A percentile compares a stretch with the other conserved stretches of the same genome.
These are phyloP conservation scores for Cyberlindnera lachancei DNA, from an alignment of 805 yeast genomes.

Conservation along the genomic window DNA sequence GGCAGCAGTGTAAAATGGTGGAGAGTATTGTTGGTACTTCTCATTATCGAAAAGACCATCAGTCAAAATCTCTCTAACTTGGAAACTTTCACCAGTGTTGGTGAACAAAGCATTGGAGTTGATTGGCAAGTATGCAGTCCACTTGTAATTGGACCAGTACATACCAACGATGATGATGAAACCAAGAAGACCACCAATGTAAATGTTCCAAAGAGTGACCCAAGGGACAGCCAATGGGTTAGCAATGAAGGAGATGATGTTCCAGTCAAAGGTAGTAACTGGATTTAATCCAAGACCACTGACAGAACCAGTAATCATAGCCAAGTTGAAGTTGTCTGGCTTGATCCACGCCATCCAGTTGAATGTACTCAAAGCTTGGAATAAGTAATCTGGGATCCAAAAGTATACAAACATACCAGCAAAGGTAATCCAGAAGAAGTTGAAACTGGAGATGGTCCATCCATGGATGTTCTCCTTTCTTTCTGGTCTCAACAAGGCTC, in stretches of 20 bases:
- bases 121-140: constrained; percentile 32
- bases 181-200: constrained; percentile 28
- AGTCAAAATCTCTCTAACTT: constrained; percentile 40
- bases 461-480: constrained; percentile 26
- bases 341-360: constrained; percentile 55
- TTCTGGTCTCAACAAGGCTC: constrained; percentile 35
- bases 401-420: constrained; percentile 31
- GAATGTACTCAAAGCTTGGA: constrained; percentile 34
- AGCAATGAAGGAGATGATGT: constrained; percentile 32
- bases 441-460: constrained; percentile 27
- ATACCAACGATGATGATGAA: constrained; percentile 28
- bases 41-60: constrained; percentile 37
- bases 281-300: constrained; percentile 49
- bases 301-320: constrained; percentile 39
- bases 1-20: constrained; percentile 63
- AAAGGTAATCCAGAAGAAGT: constrained; percentile 27
- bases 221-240: constrained; percentile 40
- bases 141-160: constrained; percentile 34
- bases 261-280: constrained; percentile 46
- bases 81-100: constrained; percentile 41
- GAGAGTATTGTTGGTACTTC: constrained; percentile 48
- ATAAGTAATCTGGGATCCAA: constrained; percentile 40
- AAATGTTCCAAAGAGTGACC: constrained; percentile 26
- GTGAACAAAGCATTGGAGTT: constrained; percentile 44
- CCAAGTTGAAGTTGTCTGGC: constrained; percentile 41